Conservation (phyloP, 1,284 basidiomycete genomes). For the Neonothopanus nambi region DNA sequence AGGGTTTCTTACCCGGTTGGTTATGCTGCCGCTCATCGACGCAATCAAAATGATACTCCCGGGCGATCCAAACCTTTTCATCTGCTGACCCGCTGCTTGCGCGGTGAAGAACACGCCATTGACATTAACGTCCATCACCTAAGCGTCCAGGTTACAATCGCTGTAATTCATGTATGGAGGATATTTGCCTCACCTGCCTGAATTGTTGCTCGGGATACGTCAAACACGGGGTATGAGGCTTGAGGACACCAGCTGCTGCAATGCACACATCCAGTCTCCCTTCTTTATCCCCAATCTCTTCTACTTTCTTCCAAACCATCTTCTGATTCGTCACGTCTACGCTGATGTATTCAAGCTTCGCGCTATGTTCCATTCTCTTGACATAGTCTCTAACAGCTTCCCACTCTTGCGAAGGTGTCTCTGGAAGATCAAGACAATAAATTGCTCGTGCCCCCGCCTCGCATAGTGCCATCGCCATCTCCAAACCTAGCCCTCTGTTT, state of each 20-base stretch:
- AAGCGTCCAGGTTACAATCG: neutral
- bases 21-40: slow-evolving; percentile 85
- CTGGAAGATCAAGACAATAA: slow-evolving; percentile 76
- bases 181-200: slow-evolving; percentile 47
- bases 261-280: slow-evolving; percentile 73
- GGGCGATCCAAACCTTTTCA: slow-evolving; percentile 66
- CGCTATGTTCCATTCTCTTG: slow-evolving; percentile 41
- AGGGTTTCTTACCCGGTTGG: slow-evolving; percentile 61
- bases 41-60: slow-evolving; percentile 85
- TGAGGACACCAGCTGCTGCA: slow-evolving; percentile 78
- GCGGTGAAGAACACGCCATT: slow-evolving; percentile 79
- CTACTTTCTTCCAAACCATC: slow-evolving; percentile 52
- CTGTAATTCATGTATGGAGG: slow-evolving; percentile 1
- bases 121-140: slow-evolving; percentile 77
- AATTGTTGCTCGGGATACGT: slow-evolving; percentile 74
- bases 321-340: slow-evolving; percentile 67
- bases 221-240: slow-evolving; percentile 61
- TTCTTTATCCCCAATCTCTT: slow-evolving; percentile 63
- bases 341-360: slow-evolving; percentile 65
- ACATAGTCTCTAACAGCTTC: slow-evolving; percentile 55
- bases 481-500: slow-evolving; percentile 80
- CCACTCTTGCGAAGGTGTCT: slow-evolving; percentile 70
- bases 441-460: slow-evolving; percentile 79
- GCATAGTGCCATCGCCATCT: slow-evolving; percentile 75
- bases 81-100: slow-evolving; percentile 77